Evolutionary conservation across 139 green algal species (phyloP), one percentile per base, ranked within the genome.

Genomic region (Chlamydomonas sphaeroides): DNA sequence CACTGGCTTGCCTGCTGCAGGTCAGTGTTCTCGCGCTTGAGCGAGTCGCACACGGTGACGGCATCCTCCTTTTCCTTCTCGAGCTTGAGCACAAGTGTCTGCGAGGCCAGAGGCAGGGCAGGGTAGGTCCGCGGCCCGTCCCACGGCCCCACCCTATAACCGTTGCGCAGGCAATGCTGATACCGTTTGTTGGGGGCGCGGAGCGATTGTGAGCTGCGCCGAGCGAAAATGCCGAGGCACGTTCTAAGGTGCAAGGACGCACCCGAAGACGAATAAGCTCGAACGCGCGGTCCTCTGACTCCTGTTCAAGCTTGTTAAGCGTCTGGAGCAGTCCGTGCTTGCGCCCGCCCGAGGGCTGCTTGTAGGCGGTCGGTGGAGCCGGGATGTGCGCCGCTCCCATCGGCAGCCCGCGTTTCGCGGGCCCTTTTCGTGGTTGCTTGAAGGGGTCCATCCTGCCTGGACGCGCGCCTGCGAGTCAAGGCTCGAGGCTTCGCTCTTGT

Each of bases 1-100:
- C n/a, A n/a, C n/a, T n/a, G n/a, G n/a, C n/a, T n/a, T n/a, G 68
- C 85, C 80, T 89, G 79, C 17, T 86, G 67, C 3, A 87, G 66
- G 68, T 86, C 85, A 10, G 53, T 17, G 41, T 80, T 84, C 38
- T 84, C 57, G 42, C 85, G 72, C 45, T 76, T 84, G 5, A 89
- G 39, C 18, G 80, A 53, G 39, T 84, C 65, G n/a, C 72, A 74
- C 0, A 70, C 42, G 5, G 59, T 69, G 8, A 76, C 56, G 2
- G 85, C 80, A 41, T 89, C 85, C 80, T 86, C 85, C 25, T 84
- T 84, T 68, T 89, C 85, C 80, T 89, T 89, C 25, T 89, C 85
- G 35, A 89, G 38, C 49, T 80, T 85, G 25, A 89, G 80, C 59
- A 89, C 85, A 59, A 89, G 35, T 0, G 80, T 87, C 85, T 89